Percentiles rank a stretch among this genome's conserved stretches.
These are phyloP conservation scores for Stereum hirsutum DNA, from an alignment of 1,284 basidiomycete species.

Conservation along the genomic window DNA sequence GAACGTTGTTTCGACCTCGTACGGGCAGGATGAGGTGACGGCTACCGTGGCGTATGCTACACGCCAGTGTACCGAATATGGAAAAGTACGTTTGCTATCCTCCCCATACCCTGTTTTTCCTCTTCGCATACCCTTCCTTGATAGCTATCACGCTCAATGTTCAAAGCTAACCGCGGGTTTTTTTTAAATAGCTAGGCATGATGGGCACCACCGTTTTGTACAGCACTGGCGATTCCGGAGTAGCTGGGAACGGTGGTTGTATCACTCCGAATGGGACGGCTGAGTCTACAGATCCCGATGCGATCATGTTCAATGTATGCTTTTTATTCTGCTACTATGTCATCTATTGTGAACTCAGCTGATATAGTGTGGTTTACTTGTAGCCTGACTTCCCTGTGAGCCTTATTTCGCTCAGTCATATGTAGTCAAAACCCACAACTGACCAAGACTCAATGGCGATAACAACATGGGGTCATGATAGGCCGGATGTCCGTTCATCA, in stretches of 20 bases:
- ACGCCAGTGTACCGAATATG: slow-evolving; percentile 35
- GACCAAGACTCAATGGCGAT: slow-evolving; percentile 19
- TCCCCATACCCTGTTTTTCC: too few relatives aligned
- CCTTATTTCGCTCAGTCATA: not conserved
- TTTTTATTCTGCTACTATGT: too few relatives aligned
- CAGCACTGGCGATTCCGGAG: slow-evolving; percentile 24
- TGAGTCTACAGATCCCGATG: too few relatives aligned
- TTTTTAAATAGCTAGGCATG: slow-evolving; percentile 26
- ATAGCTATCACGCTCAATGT: too few relatives aligned
- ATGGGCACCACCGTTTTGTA: slow-evolving; percentile 25
- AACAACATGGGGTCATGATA: too few relatives aligned
- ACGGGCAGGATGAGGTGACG: slow-evolving; percentile 25
- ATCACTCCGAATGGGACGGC: too few relatives aligned
- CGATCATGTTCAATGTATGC: too few relatives aligned
- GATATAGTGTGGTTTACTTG: not conserved
- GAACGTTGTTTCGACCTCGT: slow-evolving; percentile 31
- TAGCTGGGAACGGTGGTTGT: slow-evolving; percentile 20
- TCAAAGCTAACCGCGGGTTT: too few relatives aligned
- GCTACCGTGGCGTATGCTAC: slow-evolving; percentile 26
- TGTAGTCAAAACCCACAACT: slow-evolving; percentile 12
- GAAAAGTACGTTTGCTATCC: too few relatives aligned
- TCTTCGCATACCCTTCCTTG: too few relatives aligned
- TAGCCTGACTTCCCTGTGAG: too few relatives aligned
- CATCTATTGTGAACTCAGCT: slow-evolving; percentile 13
- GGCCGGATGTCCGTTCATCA: slow-evolving; percentile 10